phyloP scores from a whole-genome alignment of 805 yeast species.

The Starmerella khaoyaiensis region DNA sequence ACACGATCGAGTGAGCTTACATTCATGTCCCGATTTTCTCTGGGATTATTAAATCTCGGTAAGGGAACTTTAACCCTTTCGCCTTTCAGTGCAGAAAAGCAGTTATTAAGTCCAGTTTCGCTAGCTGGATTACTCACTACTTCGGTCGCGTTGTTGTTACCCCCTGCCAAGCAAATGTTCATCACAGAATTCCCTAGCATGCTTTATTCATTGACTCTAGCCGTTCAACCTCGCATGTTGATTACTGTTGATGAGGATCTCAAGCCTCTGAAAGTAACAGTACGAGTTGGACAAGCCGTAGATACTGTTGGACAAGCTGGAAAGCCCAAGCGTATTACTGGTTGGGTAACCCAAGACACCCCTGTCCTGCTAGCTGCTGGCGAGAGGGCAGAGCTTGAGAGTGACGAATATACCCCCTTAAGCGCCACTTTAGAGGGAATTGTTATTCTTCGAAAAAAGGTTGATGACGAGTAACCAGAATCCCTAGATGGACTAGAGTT shows the following conservation, averaged over 20 bases:
- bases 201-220: constrained; percentile 73
- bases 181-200: constrained; percentile 62
- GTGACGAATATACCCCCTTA: constrained; percentile 78
- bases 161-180: constrained; percentile 51
- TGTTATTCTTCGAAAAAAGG: constrained; percentile 75
- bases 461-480: constrained; percentile 4
- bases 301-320: constrained; percentile 99
- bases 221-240: constrained; percentile 84
- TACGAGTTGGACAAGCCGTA: constrained; percentile 97
- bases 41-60: constrained; percentile 89
- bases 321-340: constrained; percentile 95
- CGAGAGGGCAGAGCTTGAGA: constrained; percentile 93
- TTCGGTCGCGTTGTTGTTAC: constrained; percentile 72
- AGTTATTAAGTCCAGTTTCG: constrained; percentile 73
- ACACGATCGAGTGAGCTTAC: constrained; percentile 78
- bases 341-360: constrained; percentile 98
- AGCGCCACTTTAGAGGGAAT: constrained; percentile 80
- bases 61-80: constrained; percentile 86
- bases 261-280: constrained; percentile 87
- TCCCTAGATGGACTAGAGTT: too few relatives aligned
- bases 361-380: constrained; percentile 90
- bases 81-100: constrained; percentile 82
- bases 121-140: constrained; percentile 81
- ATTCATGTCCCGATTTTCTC: constrained; percentile 87
- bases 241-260: constrained; percentile 84